Evolutionary conservation across 2,329 filamentous ascomycete genomes (phyloP).

Genomic region (Ophiostoma montium): DNA sequence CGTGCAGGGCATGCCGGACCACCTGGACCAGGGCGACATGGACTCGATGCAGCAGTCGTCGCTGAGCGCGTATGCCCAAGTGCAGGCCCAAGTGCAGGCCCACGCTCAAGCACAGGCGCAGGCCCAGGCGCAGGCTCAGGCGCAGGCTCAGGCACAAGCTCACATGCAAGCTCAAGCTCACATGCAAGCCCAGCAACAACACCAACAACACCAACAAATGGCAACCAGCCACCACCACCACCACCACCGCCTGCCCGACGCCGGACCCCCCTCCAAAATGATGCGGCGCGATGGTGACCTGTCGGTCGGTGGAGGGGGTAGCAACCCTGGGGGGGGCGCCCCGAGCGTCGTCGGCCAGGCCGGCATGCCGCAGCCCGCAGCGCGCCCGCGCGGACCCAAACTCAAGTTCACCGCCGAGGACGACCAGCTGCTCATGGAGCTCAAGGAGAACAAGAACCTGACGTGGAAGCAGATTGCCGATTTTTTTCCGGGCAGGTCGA

Average conservation of each 20-base stretch:
- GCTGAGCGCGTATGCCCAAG: slow-evolving; percentile 14
- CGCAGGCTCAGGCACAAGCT: slow-evolving; percentile 15
- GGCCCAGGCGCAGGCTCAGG: slow-evolving; percentile 23
- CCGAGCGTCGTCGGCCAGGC: slow-evolving; percentile 77
- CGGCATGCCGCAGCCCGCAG: slow-evolving; percentile 75
- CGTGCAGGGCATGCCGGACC: slow-evolving; percentile 31
- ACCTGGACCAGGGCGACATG: slow-evolving; percentile 41
- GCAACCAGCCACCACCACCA: slow-evolving; percentile 76
- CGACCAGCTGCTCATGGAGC: slow-evolving; percentile 70
- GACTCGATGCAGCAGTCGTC: slow-evolving; percentile 31
- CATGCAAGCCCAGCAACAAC: not conserved
- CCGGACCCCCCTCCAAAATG: slow-evolving; percentile 53
- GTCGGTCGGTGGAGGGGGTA: slow-evolving; percentile 12
- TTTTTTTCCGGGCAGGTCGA: slow-evolving; percentile 84
- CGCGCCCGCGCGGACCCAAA: slow-evolving; percentile 72
- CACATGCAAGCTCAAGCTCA: slow-evolving; percentile 25
- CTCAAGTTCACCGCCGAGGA: slow-evolving; percentile 90
- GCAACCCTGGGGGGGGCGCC: slow-evolving; percentile 36
- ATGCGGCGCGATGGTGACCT: slow-evolving; percentile 42
- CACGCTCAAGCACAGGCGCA: not conserved
- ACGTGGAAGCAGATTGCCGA: slow-evolving; percentile 98
- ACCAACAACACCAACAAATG: slow-evolving; percentile 30
- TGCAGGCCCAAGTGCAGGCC: not conserved
- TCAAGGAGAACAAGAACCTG: slow-evolving; percentile 88
- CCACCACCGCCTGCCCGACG: slow-evolving; percentile 66